A percentile compares a stretch with the other conserved stretches of the same genome.
phyloP scores from a whole-genome alignment of 257 asterid species.

The Linaria vulgaris region DNA sequence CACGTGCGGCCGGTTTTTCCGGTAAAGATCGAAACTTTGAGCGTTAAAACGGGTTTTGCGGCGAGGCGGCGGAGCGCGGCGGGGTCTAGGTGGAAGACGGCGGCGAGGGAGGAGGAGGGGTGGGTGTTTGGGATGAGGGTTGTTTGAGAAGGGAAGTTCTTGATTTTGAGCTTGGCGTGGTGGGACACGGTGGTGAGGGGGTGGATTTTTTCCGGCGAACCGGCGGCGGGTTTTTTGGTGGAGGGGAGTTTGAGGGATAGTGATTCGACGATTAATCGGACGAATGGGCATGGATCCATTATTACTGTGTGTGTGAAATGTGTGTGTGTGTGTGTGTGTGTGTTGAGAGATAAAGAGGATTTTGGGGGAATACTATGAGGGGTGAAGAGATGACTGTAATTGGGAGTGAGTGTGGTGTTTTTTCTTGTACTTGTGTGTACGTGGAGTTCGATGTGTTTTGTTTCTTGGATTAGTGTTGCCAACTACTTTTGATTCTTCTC shows the following conservation, averaged over 20 bases:
- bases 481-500: too few species aligned
- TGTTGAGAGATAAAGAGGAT: neutral
- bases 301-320: neutral
- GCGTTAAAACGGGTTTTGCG: constrained; percentile 31
- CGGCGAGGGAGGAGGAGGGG: constrained; percentile 30
- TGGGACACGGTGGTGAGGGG: constrained; percentile 73
- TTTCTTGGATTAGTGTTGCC: too few species aligned
- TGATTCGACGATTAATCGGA: constrained; percentile 67
- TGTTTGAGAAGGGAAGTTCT: constrained; percentile 62
- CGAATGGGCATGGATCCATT: constrained; percentile 98
- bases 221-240: constrained; percentile 49
- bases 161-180: constrained; percentile 69
- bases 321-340: too few species aligned
- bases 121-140: constrained; percentile 49
- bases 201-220: constrained; percentile 45
- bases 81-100: constrained; percentile 65
- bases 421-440: constrained; percentile 26
- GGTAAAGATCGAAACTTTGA: constrained; percentile 55
- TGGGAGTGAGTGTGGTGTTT: neutral
- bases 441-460: neutral
- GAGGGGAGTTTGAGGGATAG: constrained; percentile 59
- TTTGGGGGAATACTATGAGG: constrained; percentile 6
- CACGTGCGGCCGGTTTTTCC: constrained; percentile 69
- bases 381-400: neutral
- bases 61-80: constrained; percentile 61